phyloP scores from a whole-genome alignment of 805 yeast species.

The Candida coquimbonensis region DNA sequence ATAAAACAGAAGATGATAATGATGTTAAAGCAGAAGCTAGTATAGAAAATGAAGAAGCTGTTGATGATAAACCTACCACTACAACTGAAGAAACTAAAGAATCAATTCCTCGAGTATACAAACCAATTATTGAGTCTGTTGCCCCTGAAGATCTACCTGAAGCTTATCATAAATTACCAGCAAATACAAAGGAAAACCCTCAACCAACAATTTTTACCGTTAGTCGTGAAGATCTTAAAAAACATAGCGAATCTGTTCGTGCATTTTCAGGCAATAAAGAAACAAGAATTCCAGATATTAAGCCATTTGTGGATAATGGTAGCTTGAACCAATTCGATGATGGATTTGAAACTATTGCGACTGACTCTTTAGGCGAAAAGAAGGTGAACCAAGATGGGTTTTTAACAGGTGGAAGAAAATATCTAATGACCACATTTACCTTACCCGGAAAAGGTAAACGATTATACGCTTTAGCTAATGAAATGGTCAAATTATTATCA shows the following conservation, averaged over 20 bases:
- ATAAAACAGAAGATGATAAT: neutral
- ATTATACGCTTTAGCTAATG: constrained; percentile 33
- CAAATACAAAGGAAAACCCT: constrained; percentile 19
- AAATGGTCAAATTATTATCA: constrained; percentile 34
- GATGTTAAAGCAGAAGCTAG: neutral
- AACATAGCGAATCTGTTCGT: constrained; percentile 10
- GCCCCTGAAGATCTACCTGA: constrained; percentile 1
- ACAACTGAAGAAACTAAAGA: neutral
- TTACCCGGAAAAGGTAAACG: constrained; percentile 31
- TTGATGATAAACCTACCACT: neutral
- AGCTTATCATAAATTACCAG: constrained; percentile 15
- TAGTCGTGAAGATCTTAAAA: constrained; percentile 4
- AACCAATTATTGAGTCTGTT: neutral
- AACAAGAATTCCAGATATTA: constrained; percentile 8
- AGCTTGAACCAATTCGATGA: constrained; percentile 21
- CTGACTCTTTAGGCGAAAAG: constrained; percentile 39
- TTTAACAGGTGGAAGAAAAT: constrained; percentile 32
- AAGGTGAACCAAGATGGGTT: constrained; percentile 35
- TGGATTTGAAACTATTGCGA: constrained; percentile 24
- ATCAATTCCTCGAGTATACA: neutral
- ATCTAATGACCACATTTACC: constrained; percentile 32
- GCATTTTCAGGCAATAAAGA: constrained; percentile 11
- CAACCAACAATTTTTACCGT: constrained; percentile 18
- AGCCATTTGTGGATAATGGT: constrained; percentile 11
- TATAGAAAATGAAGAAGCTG: neutral